Percentiles rank a stretch among this genome's conserved stretches.
Evolutionary conservation across 1,139 yeast genomes (phyloP).

Genomic region (Yamadazyma mexicana): DNA sequence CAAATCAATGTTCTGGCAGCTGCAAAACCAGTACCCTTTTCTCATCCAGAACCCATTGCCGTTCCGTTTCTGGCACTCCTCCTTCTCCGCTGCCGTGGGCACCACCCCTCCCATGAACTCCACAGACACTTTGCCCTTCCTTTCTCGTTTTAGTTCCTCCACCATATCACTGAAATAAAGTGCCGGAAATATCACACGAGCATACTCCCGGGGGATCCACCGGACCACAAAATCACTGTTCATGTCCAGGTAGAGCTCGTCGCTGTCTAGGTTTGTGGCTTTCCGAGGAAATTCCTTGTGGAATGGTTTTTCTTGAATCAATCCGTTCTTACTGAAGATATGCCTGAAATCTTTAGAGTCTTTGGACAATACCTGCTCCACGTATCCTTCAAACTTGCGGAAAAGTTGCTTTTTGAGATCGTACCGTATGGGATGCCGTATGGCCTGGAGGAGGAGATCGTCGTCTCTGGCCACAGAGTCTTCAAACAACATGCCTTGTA

Average conservation of each 20-base stretch:
- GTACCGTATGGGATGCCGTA: conserved; percentile 9
- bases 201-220: conserved; percentile 31
- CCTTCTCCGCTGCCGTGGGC: conserved; percentile 33
- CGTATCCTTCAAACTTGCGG: conserved; percentile 3
- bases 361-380: conserved; percentile 18
- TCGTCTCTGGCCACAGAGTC: conserved; percentile 18
- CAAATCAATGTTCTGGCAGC: conserved; percentile 13
- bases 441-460: conserved; percentile 11
- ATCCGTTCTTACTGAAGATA: conserved; percentile 20
- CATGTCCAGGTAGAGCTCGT: conserved; percentile 31
- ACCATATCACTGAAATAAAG: conserved; percentile 25
- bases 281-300: conserved; percentile 36
- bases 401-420: conserved; percentile 2
- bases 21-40: conserved; percentile 35
- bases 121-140: conserved; percentile 7
- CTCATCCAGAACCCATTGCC: conserved; percentile 33
- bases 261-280: conserved; percentile 34
- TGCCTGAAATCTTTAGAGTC: conserved; percentile 23
- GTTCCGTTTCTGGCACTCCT: conserved; percentile 22
- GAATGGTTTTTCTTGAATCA: conserved; percentile 26
- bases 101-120: conserved; percentile 30
- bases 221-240: conserved; percentile 27
- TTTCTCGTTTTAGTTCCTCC: conserved; percentile 12
- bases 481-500: conserved; percentile 10
- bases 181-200: conserved; percentile 25